These are phyloP conservation scores for Secale cereale DNA, from an alignment of 176 grass and related monocot species.

Conservation along the genomic window DNA sequence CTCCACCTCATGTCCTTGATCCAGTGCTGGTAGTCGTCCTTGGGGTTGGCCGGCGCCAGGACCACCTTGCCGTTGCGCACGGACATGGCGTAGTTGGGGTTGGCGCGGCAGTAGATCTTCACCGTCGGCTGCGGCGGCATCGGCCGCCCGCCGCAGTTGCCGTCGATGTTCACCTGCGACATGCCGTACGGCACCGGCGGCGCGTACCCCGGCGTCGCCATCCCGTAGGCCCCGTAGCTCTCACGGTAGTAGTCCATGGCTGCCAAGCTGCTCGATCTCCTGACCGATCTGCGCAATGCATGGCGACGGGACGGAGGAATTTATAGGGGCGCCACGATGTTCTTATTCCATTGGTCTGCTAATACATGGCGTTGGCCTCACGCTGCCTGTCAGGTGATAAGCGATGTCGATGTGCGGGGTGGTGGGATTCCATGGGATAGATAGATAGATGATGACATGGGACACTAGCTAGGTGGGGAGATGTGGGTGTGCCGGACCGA, in stretches of 20 bases:
- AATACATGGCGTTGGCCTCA: conserved; percentile 16
- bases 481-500: not conserved
- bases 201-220: conserved; percentile 53
- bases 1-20: conserved; percentile 88
- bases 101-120: conserved; percentile 67
- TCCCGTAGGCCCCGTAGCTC: not conserved
- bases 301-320: not conserved
- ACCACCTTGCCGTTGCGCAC: conserved; percentile 49
- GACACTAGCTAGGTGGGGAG: not conserved
- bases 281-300: not conserved
- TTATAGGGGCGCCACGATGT: conserved; percentile 15
- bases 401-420: not conserved
- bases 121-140: conserved; percentile 66
- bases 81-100: conserved; percentile 51
- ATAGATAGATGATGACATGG: conserved; percentile 26
- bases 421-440: not conserved
- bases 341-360: not conserved
- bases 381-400: not conserved
- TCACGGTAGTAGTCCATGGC: conserved; percentile 26
- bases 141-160: conserved; percentile 15
- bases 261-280: not conserved
- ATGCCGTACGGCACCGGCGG: conserved; percentile 44
- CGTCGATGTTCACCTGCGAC: conserved; percentile 59
- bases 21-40: conserved; percentile 90
- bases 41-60: conserved; percentile 61